Percentiles rank a stretch among this genome's conserved stretches.
Conservation (phyloP, 768 basidiomycete genomes). For the Baorangia bicolor region DNA sequence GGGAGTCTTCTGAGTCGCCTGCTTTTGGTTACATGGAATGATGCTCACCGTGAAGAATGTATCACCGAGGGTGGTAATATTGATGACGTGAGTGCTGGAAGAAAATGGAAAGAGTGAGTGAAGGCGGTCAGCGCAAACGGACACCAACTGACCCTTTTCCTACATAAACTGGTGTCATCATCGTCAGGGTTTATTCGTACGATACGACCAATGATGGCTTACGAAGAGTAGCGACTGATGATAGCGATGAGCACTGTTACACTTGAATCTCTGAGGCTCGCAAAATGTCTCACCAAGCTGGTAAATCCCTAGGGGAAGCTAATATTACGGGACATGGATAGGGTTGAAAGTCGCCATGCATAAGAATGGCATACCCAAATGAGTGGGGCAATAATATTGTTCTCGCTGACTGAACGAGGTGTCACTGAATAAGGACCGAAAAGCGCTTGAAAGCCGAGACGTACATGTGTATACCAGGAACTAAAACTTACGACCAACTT, state of each 20-base stretch:
- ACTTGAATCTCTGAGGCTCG: neutral
- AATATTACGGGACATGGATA: neutral
- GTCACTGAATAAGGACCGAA: neutral
- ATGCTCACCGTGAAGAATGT: neutral
- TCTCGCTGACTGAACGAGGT: neutral
- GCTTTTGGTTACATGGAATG: neutral
- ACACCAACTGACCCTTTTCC: neutral
- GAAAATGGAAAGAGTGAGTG: neutral
- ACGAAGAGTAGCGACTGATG: slow-evolving; percentile 1
- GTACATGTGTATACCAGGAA: neutral
- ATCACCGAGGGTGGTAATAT: neutral
- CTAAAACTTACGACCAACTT: neutral
- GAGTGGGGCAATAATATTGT: neutral
- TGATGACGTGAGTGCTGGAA: neutral
- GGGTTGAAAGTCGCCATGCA: neutral
- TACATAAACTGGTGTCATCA: neutral
- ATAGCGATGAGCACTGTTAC: neutral
- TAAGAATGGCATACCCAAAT: neutral
- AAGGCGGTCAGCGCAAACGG: neutral
- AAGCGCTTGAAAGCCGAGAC: neutral
- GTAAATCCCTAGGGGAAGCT: slow-evolving; percentile 1
- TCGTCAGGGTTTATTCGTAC: neutral
- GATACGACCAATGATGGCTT: neutral
- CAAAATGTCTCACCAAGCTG: slow-evolving; percentile 1
- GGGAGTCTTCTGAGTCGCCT: neutral